Evolutionary conservation across 805 yeast species (phyloP).

Genomic region (Hanseniaspora osmophila): DNA sequence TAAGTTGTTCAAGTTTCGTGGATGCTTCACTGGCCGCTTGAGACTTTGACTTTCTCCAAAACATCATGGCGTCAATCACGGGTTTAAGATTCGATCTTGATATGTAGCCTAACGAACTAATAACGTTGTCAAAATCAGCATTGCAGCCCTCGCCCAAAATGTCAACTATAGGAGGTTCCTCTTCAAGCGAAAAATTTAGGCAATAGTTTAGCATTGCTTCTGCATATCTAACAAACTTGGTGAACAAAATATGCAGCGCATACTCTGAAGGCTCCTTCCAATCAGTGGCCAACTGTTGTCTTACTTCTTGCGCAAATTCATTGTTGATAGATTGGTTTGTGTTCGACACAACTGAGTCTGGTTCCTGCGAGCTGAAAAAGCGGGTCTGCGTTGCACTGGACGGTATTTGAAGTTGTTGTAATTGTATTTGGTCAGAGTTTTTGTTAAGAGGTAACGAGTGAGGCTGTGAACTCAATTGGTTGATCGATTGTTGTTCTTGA

Average conservation of each 20-base stretch:
- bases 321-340: background rate
- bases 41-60: constrained; percentile 89
- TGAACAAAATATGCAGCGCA: constrained; percentile 83
- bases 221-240: constrained; percentile 88
- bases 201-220: constrained; percentile 74
- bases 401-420: background rate
- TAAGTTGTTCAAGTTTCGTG: constrained; percentile 33
- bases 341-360: background rate
- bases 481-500: too few species aligned
- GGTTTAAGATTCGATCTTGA: constrained; percentile 86
- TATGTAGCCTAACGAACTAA: constrained; percentile 77
- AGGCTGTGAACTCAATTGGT: too few species aligned
- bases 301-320: background rate
- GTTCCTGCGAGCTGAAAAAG: background rate
- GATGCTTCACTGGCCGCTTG: constrained; percentile 64
- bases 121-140: constrained; percentile 70
- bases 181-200: constrained; percentile 42
- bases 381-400: background rate
- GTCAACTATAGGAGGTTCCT: constrained; percentile 68
- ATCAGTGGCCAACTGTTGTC: constrained; percentile 19
- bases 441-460: too few species aligned
- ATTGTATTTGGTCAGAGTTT: too few species aligned
- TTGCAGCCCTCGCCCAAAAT: constrained; percentile 77
- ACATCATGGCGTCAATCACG: constrained; percentile 94
- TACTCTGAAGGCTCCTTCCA: constrained; percentile 72